Evolutionary conservation across 345 rosid species (phyloP), one percentile per base, ranked within the genome.

Genomic region (Populus pruinosa): DNA sequence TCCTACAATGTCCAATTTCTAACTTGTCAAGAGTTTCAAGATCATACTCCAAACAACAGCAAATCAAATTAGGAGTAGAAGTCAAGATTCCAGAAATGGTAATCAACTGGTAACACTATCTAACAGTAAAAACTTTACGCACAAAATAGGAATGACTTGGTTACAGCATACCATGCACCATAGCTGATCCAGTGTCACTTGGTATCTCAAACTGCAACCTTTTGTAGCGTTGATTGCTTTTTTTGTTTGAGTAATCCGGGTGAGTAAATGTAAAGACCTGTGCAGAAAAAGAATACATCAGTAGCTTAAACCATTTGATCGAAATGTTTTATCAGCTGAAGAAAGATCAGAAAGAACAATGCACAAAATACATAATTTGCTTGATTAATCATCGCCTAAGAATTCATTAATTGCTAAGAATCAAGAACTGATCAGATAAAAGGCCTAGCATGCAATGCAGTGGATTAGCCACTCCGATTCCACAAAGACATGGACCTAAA

Each of bases 201-300:
- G 97, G 90, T 47, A 94, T 79, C 75, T 81, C 89, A 90, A 96
- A 96, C 56, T 64, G 86, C 79, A 96, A 87, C 86, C 86, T 94
- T 81, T 81, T 94, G 87, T 88, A 92, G 2, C 96, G 93, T 75
- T 90, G 92, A 85, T 94, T 96, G 85, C 84, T 86, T 76, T 75
- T 86, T 79, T 85, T 83, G 71, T 87, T 78, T 69, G 95, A 85
- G 76, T 80, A 79, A 79, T 91, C 79, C 38, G 99, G 99, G 80
- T 96, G 98, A 80, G 87, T 81, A 85, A 96, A 94, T 69, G 97
- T 90, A 81, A 96, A 96, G 62, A 96, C 97, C 98, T 96, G 82
- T 14, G 25, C 25, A 77, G 38, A 63, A 79, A 69, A 80, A 74
- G 53, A 69, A 21, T 39, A 76, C 23, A 73, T 70, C 61, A 79